Percentiles rank a stretch among this genome's conserved stretches.
Conservation (phyloP, 2,329 filamentous ascomycete species). For the Macrophomina pseudophaseolina region DNA sequence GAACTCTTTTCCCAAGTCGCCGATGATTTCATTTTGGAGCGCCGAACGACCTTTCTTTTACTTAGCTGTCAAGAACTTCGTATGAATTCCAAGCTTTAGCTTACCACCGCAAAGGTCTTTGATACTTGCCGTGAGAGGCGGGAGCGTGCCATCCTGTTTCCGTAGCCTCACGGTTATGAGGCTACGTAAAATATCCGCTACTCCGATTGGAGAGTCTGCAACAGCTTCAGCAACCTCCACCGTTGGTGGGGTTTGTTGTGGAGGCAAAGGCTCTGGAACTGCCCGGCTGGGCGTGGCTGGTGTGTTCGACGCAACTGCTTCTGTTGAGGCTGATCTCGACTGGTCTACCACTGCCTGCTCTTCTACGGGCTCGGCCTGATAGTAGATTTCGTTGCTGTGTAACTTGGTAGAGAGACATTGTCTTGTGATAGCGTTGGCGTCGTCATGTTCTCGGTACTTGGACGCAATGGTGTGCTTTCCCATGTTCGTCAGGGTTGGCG, state of each 20-base stretch:
- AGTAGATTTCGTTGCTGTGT: not conserved
- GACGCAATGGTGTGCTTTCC: slow-evolving; percentile 11
- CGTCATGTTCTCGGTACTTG: slow-evolving; percentile 1
- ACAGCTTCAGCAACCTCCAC: not conserved
- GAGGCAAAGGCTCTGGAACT: not conserved
- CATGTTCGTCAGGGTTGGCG: slow-evolving; percentile 13
- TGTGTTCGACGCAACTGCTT: not conserved
- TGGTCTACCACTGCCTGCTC: not conserved
- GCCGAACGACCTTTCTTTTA: not conserved
- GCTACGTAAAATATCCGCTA: slow-evolving; percentile 8
- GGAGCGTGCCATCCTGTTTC: not conserved
- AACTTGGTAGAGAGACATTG: not conserved
- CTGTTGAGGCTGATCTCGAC: not conserved
- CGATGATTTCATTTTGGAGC: slow-evolving; percentile 2
- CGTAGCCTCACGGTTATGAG: slow-evolving; percentile 7
- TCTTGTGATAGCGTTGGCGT: not conserved
- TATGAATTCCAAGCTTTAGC: not conserved
- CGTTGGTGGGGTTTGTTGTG: not conserved
- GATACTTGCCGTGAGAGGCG: not conserved
- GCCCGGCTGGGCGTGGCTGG: not conserved
- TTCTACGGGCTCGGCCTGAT: not conserved
- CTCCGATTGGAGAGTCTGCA: slow-evolving; percentile 10
- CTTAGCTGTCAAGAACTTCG: not conserved
- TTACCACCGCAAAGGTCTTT: slow-evolving; percentile 1
- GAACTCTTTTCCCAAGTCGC: slow-evolving; percentile 6